Evolutionary conservation across 305 asterid species (phyloP), one percentile per base, ranked within the genome.

Genomic region (Rubia occidens): DNA sequence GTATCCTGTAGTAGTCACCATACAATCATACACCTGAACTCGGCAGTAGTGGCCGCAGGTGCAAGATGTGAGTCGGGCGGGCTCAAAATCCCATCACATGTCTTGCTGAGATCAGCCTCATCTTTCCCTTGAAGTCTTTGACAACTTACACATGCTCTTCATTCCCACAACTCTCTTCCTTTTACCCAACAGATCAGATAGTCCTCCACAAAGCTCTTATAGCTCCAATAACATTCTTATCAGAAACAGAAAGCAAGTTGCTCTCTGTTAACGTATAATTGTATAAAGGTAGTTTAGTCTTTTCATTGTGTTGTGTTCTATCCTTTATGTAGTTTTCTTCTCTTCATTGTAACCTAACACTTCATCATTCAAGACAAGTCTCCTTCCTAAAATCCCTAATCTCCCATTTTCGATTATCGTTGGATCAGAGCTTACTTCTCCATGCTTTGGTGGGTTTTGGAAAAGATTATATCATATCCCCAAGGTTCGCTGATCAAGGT

Each of bases 141-240:
- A 76, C 72, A 20, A 68, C 26, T 7, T 58, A 8, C 37, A 72
- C 80, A 7, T 72, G 80, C 18, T 68, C 74, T 54, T 76, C 80
- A 47, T 76, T 76, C 8, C 80, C 77, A 5, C 80, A 74, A 68
- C 80, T 63, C 63, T 72, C 80, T 42, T 76, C 80, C 73, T 76
- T 76, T 55, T 76, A 76, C 73, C 71, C 80, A 72, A 76, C 71
- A n/a, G 80, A 76, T 32, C 76, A 76, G 67, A 76, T 67, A 39
- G 71, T 76, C 49, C 80, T 60, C 80, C 80, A 76, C 42, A 76
- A 76, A 40, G 80, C 80, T 64, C 80, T 76, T 26, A 76, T 62
- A 44, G 80, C 80, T 5, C 76, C 80, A 68, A 76, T 76, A 55
- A 76, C 80, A 63, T 76, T 76, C 73, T 76, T 76, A 64, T 76